Evolutionary conservation across 257 asterid species (phyloP), one percentile per base, ranked within the genome.

Genomic region (Nicotiana tabacum): DNA sequence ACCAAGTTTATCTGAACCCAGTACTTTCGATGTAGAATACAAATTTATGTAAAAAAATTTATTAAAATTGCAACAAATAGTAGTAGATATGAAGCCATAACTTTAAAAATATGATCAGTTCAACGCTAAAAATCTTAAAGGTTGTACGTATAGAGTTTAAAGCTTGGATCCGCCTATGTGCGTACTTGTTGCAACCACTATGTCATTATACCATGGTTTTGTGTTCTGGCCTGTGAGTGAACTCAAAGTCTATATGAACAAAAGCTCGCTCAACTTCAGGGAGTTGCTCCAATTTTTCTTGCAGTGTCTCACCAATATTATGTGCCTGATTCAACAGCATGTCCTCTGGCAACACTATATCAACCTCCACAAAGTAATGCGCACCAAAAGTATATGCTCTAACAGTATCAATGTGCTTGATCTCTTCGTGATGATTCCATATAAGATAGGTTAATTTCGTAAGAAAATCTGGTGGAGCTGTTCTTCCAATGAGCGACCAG

Each of bases 381-480:
- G 92, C 66, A 15, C 97, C 99, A 51, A 95, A 92, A 2, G 97
- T 92, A 81, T 95, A 95, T 0, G 98, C 99, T 82, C 97, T 91
- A 7, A 94, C 99, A 0, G 98, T 95, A 87, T 92, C 98, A 3
- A 95, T 95, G 76, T 94, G 97, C 92, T 90, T 78, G 62, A 94
- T 92, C 88, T 91, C 94, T 69, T 84, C 85, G 33, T 92, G 88
- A 81, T 95, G 99, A 86, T 95, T 95, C 99, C 99, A 95, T 87
- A 94, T 88, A 53, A 95, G 95, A 83, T 92, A 95, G 0, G 97
- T 93, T 62, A 92, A 46, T 79, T 95, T 95, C 33, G 97, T 87
- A 18, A 95, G 95, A 82, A 91, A 95, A 30, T 94, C 99, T 37
- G 99, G 98, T 6, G 99, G 98, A 17, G 99, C 98, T 27, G 99